Conservation (phyloP, 176 grass and related monocot species). For the Oryza nivara region DNA sequence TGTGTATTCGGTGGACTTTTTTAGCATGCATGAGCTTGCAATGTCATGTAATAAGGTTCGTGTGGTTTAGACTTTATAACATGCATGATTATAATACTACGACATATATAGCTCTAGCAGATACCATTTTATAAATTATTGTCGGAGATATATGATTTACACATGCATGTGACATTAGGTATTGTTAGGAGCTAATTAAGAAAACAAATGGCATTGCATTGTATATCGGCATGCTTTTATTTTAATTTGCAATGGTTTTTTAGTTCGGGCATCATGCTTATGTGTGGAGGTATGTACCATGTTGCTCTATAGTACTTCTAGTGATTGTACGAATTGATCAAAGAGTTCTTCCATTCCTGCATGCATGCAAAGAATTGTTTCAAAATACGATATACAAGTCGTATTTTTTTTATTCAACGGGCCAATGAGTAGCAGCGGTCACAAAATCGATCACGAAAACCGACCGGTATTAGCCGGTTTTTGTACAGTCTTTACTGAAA, state of each 20-base stretch:
- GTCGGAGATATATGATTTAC: not conserved
- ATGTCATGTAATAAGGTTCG: not conserved
- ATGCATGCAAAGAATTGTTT: too few relatives aligned
- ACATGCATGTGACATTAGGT: not conserved
- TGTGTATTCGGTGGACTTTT: not conserved
- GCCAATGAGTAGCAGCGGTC: not conserved
- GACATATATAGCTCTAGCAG: not conserved
- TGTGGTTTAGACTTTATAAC: not conserved
- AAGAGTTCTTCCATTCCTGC: too few relatives aligned
- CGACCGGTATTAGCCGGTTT: too few relatives aligned
- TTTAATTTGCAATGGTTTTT: not conserved
- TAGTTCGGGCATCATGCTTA: not conserved
- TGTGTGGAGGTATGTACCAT: not conserved
- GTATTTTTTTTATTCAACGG: not conserved
- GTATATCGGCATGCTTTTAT: not conserved
- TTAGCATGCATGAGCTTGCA: not conserved
- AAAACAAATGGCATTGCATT: not conserved
- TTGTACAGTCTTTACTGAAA: too few relatives aligned
- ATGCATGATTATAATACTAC: not conserved
- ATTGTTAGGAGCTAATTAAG: not conserved
- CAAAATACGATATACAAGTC: too few relatives aligned
- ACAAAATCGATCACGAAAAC: too few relatives aligned
- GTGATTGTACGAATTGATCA: too few relatives aligned
- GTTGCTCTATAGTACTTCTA: too few relatives aligned
- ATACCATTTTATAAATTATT: not conserved